phyloP scores from a whole-genome alignment of 306 rosid species.

The Lithocarpus polystachyus region DNA sequence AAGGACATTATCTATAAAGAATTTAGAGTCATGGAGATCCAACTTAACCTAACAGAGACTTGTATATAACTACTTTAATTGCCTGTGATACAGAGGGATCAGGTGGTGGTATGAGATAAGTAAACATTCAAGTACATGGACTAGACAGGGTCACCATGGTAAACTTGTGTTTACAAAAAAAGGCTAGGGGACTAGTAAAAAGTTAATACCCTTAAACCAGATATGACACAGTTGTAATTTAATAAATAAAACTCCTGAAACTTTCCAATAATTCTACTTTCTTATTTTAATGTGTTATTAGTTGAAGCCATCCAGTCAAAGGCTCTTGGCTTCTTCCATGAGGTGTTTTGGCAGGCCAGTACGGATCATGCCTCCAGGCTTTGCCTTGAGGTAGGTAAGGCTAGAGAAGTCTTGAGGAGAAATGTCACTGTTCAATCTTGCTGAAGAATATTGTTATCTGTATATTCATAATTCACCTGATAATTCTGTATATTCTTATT shows the following conservation, averaged over 20 bases:
- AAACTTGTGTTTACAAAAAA: background rate
- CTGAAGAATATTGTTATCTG: background rate
- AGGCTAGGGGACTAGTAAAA: background rate
- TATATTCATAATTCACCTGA: background rate
- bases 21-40: slow-evolving; percentile 20
- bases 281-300: background rate
- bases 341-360: background rate
- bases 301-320: background rate
- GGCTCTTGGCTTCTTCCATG: background rate
- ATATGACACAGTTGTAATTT: background rate
- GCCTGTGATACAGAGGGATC: background rate
- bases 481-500: background rate
- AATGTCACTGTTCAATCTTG: background rate
- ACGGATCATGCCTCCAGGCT: background rate
- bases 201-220: background rate
- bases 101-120: background rate
- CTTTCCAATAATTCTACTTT: background rate
- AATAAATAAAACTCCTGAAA: background rate
- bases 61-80: background rate
- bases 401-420: background rate
- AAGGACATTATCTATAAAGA: slow-evolving; percentile 14
- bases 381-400: background rate
- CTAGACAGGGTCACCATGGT: background rate
- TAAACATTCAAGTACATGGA: background rate
- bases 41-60: slow-evolving; percentile 1